Evolutionary conservation across 164 flowering plant genomes (phyloP).

Genomic region (Akebia trifoliata): DNA sequence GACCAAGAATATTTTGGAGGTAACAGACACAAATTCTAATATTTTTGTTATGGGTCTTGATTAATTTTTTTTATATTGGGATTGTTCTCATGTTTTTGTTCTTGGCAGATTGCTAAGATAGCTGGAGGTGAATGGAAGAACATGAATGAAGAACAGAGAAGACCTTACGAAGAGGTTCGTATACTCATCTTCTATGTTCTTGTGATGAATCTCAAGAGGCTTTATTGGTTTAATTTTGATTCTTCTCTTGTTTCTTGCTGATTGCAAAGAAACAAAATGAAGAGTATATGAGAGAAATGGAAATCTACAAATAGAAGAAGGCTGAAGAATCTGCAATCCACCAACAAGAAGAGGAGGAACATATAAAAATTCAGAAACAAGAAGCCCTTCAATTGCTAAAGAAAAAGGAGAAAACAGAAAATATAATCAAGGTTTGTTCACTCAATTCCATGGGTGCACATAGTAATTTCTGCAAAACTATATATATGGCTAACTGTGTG

Average conservation of each 20-base stretch:
- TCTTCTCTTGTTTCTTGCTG: too few species aligned
- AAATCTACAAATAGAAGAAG: slow-evolving; percentile 65
- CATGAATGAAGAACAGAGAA: slow-evolving; percentile 52
- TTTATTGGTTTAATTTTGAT: too few species aligned
- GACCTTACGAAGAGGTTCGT: slow-evolving; percentile 71
- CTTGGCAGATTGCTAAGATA: slow-evolving; percentile 51
- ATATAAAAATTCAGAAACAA: slow-evolving; percentile 71
- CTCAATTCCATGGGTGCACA: too few species aligned
- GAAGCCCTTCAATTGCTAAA: slow-evolving; percentile 89
- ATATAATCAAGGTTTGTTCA: slow-evolving; percentile 57
- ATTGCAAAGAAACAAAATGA: slow-evolving; percentile 73
- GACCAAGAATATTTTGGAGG: slow-evolving; percentile 63
- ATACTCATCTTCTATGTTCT: neutral
- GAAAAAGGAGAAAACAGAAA: slow-evolving; percentile 89
- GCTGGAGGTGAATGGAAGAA: slow-evolving; percentile 91
- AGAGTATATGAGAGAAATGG: slow-evolving; percentile 67
- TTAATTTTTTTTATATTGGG: too few species aligned
- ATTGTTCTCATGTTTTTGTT: neutral
- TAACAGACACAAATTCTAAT: slow-evolving; percentile 13
- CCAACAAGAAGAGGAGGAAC: slow-evolving; percentile 65
- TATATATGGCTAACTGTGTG: too few species aligned
- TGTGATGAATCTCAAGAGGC: too few species aligned
- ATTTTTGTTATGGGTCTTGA: too few species aligned
- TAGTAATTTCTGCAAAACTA: too few species aligned
- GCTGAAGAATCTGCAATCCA: slow-evolving; percentile 54